Conservation (phyloP, 495 filamentous ascomycete species). For the Aspergillus haitiensis region DNA sequence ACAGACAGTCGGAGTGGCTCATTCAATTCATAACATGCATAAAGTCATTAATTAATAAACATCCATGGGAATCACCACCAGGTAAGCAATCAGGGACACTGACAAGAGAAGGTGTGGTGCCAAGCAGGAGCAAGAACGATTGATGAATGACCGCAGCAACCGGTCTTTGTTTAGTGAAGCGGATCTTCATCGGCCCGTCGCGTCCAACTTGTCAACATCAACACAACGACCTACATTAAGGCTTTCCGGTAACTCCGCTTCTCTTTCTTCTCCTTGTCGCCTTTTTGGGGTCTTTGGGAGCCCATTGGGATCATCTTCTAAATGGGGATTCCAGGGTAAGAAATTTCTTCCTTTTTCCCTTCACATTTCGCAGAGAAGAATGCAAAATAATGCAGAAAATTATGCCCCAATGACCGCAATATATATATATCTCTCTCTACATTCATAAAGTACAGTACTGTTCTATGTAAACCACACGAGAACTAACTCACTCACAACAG, state of each 20-base stretch:
- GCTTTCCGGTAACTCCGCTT: background rate
- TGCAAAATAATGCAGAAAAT: background rate
- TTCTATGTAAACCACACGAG: background rate
- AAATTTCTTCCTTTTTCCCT: background rate
- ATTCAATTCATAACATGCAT: conserved; percentile 6
- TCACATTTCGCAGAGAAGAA: background rate
- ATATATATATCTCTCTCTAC: conserved; percentile 18
- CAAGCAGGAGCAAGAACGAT: conserved; percentile 7
- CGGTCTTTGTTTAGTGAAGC: conserved; percentile 6
- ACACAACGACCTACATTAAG: conserved; percentile 26
- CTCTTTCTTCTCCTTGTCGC: background rate
- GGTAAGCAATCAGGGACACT: background rate
- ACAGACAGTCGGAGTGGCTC: background rate
- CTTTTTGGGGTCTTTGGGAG: conserved; percentile 16
- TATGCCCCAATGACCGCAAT: conserved; percentile 12
- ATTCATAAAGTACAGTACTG: conserved; percentile 11
- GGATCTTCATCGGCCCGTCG: conserved; percentile 50
- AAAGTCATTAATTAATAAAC: background rate
- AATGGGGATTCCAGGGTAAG: conserved; percentile 53
- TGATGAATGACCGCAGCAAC: background rate
- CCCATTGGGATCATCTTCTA: conserved; percentile 9
- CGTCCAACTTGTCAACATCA: conserved; percentile 34
- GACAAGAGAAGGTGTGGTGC: background rate
- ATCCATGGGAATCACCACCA: background rate
- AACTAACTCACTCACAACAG: conserved; percentile 47